phyloP scores from a whole-genome alignment of 345 rosid genomes.

The Populus alba region DNA sequence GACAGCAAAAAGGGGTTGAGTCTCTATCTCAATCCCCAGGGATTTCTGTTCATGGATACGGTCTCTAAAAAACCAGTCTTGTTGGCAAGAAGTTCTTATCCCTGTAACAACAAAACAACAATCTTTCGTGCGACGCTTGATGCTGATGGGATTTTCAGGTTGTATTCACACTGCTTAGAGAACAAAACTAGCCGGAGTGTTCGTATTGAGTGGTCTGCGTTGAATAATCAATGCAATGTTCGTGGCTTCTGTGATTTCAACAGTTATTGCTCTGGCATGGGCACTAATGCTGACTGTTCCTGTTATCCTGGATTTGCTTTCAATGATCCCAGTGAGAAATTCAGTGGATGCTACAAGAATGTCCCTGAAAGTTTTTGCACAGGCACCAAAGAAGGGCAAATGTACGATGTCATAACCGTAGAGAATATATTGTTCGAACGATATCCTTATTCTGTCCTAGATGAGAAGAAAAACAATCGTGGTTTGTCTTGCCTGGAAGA shows the following conservation, averaged over 20 bases:
- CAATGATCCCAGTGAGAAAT: neutral
- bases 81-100: neutral
- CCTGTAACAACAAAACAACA: neutral
- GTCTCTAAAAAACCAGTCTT: neutral
- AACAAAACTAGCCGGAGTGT: neutral
- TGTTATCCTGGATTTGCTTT: conserved; percentile 13
- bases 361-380: neutral
- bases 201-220: neutral
- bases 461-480: neutral
- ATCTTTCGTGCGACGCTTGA: conserved; percentile 21
- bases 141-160: neutral
- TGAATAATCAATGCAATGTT: neutral
- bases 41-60: neutral
- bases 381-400: neutral
- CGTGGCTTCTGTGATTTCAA: conserved; percentile 23
- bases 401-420: neutral
- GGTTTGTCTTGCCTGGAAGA: conserved; percentile 9
- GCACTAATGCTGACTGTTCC: neutral
- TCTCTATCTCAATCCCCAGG: conserved; percentile 11
- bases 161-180: conserved; percentile 20
- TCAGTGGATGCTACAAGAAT: neutral
- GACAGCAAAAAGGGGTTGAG: neutral
- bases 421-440: conserved; percentile 4
- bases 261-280: conserved; percentile 18
- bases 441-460: neutral